Evolutionary conservation across 306 rosid genomes (phyloP).

Genomic region (Medicago ruthenica): DNA sequence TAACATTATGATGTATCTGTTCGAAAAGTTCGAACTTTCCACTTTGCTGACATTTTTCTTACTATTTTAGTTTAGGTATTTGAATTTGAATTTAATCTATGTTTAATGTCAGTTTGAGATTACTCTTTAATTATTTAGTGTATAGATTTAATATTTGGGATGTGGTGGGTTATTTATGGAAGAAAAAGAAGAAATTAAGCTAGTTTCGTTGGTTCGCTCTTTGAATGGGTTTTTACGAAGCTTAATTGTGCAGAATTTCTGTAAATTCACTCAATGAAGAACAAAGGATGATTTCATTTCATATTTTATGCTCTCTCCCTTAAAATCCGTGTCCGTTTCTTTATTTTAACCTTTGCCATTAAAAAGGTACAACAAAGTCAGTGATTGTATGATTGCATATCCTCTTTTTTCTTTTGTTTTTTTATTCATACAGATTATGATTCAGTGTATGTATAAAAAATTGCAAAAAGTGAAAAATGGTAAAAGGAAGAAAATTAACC

Average conservation of each 20-base stretch:
- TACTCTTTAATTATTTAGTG: conserved; percentile 46
- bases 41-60: conserved; percentile 48
- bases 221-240: conserved; percentile 40
- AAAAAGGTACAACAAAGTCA: conserved; percentile 44
- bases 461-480: background rate
- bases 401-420: background rate
- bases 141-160: conserved; percentile 50
- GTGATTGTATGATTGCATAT: conserved; percentile 42
- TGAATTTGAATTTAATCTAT: conserved; percentile 26
- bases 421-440: background rate
- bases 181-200: conserved; percentile 33
- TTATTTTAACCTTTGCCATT: conserved; percentile 40
- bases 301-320: conserved; percentile 30
- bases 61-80: conserved; percentile 46
- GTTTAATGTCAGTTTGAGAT: conserved; percentile 2
- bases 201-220: conserved; percentile 48
- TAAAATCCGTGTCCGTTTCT: conserved; percentile 51
- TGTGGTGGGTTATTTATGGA: background rate
- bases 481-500: conserved; percentile 9
- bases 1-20: background rate
- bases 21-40: conserved; percentile 1
- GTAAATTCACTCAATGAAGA: conserved; percentile 53
- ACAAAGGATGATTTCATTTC: conserved; percentile 34
- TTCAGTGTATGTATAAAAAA: background rate
- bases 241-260: conserved; percentile 41